phyloP scores from a whole-genome alignment of 495 filamentous ascomycete genomes.

The Podospora tetraspora region DNA sequence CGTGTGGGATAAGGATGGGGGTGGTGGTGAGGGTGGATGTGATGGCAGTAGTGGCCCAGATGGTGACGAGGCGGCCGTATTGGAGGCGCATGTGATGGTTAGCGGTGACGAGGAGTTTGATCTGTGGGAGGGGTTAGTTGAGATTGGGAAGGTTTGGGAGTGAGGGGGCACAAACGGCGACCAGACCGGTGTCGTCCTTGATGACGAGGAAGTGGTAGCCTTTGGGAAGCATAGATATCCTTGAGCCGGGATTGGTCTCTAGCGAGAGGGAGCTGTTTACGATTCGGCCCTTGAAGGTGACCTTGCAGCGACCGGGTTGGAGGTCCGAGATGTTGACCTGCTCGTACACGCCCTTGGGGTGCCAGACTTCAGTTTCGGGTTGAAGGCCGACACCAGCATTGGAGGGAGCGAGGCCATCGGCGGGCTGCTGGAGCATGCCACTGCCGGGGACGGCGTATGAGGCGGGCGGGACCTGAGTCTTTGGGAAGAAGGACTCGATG shows the following conservation, averaged over 20 bases:
- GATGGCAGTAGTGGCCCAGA: conserved; percentile 40
- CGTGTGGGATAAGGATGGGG: conserved; percentile 5
- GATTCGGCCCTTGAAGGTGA: conserved; percentile 54
- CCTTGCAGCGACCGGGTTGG: conserved; percentile 44
- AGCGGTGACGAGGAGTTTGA: conserved; percentile 38
- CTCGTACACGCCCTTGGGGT: conserved; percentile 50
- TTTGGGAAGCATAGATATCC: conserved; percentile 19
- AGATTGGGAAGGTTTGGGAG: not conserved
- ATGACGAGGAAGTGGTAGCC: conserved; percentile 53
- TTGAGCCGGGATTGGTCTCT: conserved; percentile 28
- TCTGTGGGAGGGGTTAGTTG: conserved; percentile 21
- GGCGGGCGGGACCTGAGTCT: conserved; percentile 16
- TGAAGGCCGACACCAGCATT: conserved; percentile 5
- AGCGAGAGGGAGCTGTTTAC: conserved; percentile 49
- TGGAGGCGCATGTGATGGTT: conserved; percentile 29
- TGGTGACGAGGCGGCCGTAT: conserved; percentile 38
- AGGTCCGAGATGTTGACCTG: conserved; percentile 47
- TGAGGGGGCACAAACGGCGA: conserved; percentile 40
- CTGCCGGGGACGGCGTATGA: not conserved
- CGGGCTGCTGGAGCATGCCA: not conserved
- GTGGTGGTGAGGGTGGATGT: conserved; percentile 9
- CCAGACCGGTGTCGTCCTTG: conserved; percentile 53
- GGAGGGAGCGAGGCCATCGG: conserved; percentile 5
- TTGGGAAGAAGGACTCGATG: conserved; percentile 52
- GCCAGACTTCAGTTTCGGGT: conserved; percentile 39